Percentiles rank a stretch among this genome's conserved stretches.
phyloP scores from a whole-genome alignment of 2,329 filamentous ascomycete species.

The Calonectria pteridis region DNA sequence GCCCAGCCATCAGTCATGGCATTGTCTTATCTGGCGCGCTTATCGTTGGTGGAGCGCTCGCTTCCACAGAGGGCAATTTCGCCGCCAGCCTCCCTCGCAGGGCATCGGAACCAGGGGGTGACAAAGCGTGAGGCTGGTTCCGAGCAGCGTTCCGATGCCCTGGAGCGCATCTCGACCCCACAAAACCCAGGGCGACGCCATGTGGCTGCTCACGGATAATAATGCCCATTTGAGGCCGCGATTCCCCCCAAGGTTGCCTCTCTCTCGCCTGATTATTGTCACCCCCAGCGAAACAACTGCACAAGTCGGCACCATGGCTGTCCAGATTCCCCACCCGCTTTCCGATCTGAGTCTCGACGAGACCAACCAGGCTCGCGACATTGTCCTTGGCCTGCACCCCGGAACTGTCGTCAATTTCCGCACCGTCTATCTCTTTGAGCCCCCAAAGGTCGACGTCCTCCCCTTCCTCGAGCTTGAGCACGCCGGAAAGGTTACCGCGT shows the following conservation, averaged over 20 bases:
- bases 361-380: constrained; percentile 50
- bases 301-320: constrained; percentile 20
- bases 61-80: neutral
- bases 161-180: neutral
- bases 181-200: neutral
- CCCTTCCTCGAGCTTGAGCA: constrained; percentile 61
- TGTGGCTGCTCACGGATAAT: neutral
- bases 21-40: constrained; percentile 6
- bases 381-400: constrained; percentile 47
- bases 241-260: constrained; percentile 5
- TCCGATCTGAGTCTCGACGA: constrained; percentile 46
- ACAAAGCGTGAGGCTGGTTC: constrained; percentile 4
- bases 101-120: neutral
- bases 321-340: constrained; percentile 47
- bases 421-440: constrained; percentile 63
- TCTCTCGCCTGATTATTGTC: constrained; percentile 1
- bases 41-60: neutral
- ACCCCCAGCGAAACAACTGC: constrained; percentile 14
- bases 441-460: constrained; percentile 60
- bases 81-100: neutral
- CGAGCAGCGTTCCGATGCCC: constrained; percentile 15
- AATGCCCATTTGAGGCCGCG: constrained; percentile 20
- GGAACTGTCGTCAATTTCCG: constrained; percentile 57
- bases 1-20: neutral
- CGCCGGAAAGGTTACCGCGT: constrained; percentile 45